Base-by-base conservation (phyloP, 1,284 basidiomycete genomes). In the Malassezia sympodialis region DNA sequence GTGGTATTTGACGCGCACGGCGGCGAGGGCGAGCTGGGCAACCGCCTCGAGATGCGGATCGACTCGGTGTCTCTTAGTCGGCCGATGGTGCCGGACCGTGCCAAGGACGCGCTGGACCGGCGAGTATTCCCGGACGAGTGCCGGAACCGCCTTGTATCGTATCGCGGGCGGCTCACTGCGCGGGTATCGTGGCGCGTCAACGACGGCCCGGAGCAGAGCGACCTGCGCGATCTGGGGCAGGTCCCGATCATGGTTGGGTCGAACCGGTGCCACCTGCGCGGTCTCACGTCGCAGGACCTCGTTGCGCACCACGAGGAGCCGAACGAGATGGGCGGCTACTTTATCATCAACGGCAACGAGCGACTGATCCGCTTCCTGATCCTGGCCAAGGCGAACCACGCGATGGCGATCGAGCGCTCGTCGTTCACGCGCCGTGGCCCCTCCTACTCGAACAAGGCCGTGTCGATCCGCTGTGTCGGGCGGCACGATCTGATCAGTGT, bases 311-410 rank as follows among this genome's bases (percentile, higher is more conserved):
- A 93, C 72, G 94, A 99, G 79, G 94, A 99, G 73, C 84, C 94
- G 3, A 90, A 93, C 77, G 94, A 98, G 75, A 94, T 96, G 74
- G 94, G 94, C 43, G 94, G 93, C 26, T 98, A 98, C 79, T 99
- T 98, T 74, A 82, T 99, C 68, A 86, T 99, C 75, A 99, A 99
- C 76, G 94, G 94, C 60, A 98, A 96, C 78, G 94, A 99, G 78
- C 89, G 91, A 78, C 82, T 99, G 64, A 90, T 99, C 68, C 90
- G 94, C 56, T 96, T 91, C 78, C 85, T 94, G 70, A 91, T 91
- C 76, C 84, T 90, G 62, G 90, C 83, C 60, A 85, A 84, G 65
- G 82, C 90, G 58, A 89, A 94, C 73, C 88, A 91, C 77, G 87
- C 87, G 68, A 87, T 88, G 60, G 83, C 87, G 34, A 83, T 94